These are phyloP conservation scores for Aspergillus pseudoviridinutans DNA, from an alignment of 2,329 filamentous ascomycete genomes.

Conservation along the genomic window DNA sequence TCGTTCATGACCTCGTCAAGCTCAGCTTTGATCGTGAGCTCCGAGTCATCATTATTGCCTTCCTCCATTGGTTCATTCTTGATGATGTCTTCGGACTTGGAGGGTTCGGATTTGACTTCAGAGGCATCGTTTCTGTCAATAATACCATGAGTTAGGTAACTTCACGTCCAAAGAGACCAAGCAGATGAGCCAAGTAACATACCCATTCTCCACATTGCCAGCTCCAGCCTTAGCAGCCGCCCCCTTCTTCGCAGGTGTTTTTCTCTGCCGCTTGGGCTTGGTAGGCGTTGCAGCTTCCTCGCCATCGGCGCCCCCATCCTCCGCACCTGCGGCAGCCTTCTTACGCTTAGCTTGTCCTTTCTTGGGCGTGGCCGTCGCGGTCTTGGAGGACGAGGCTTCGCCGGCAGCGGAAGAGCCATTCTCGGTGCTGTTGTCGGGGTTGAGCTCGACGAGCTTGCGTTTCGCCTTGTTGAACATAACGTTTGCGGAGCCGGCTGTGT, in stretches of 20 bases:
- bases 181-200: background rate
- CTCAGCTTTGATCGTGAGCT: background rate
- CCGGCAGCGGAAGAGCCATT: background rate
- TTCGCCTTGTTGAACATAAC: slow-evolving; percentile 34
- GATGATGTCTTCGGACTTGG: background rate
- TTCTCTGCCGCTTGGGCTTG: slow-evolving; percentile 21
- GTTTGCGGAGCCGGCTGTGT: slow-evolving; percentile 32
- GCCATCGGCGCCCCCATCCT: slow-evolving; percentile 2
- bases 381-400: background rate
- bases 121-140: background rate
- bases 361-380: slow-evolving; percentile 7
- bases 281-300: slow-evolving; percentile 7
- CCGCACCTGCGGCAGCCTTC: slow-evolving; percentile 6
- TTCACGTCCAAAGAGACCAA: background rate
- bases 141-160: background rate
- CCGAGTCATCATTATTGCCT: background rate
- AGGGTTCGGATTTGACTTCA: background rate
- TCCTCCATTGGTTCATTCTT: background rate
- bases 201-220: slow-evolving; percentile 1
- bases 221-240: slow-evolving; percentile 4
- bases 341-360: slow-evolving; percentile 22
- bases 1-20: slow-evolving; percentile 6
- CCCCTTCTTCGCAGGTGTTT: slow-evolving; percentile 16
- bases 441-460: slow-evolving; percentile 30
- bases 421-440: background rate